These are phyloP conservation scores for Chlorella variabilis DNA, from an alignment of 163 green algal species.

Conservation along the genomic window DNA sequence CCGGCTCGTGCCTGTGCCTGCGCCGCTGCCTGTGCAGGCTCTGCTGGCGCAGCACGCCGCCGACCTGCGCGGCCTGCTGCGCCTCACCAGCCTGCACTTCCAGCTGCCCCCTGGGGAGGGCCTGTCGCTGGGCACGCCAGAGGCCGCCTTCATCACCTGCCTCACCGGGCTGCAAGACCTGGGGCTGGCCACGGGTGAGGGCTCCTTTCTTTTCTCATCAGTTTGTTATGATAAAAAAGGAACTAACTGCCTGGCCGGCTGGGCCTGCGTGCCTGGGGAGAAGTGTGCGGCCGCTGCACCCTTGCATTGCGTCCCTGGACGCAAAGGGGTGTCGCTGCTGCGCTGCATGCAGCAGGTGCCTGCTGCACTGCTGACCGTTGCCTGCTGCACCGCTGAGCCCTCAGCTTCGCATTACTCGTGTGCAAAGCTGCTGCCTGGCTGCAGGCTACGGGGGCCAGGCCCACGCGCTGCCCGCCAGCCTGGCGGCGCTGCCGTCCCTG, in stretches of 20 bases:
- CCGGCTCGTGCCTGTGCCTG: not conserved
- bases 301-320: no score
- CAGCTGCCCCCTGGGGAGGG: not conserved
- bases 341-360: no score
- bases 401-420: no score
- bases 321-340: no score
- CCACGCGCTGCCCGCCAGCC: not conserved
- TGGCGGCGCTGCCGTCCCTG: slow-evolving; percentile 7
- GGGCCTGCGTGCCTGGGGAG: not conserved
- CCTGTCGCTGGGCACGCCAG: not conserved
- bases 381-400: no score
- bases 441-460: not conserved
- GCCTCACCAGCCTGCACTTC: slow-evolving; percentile 24
- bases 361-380: no score
- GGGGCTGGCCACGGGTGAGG: not conserved
- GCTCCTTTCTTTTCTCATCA: not conserved
- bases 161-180: slow-evolving; percentile 11
- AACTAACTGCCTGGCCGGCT: not conserved
- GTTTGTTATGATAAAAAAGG: no score
- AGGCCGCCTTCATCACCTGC: not conserved
- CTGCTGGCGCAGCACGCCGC: not conserved
- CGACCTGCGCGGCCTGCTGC: not conserved
- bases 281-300: no score
- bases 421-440: not conserved
- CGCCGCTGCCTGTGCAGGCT: not conserved